Conservation (phyloP, 2,329 filamentous ascomycete genomes). For the Mariannaea elegans region DNA sequence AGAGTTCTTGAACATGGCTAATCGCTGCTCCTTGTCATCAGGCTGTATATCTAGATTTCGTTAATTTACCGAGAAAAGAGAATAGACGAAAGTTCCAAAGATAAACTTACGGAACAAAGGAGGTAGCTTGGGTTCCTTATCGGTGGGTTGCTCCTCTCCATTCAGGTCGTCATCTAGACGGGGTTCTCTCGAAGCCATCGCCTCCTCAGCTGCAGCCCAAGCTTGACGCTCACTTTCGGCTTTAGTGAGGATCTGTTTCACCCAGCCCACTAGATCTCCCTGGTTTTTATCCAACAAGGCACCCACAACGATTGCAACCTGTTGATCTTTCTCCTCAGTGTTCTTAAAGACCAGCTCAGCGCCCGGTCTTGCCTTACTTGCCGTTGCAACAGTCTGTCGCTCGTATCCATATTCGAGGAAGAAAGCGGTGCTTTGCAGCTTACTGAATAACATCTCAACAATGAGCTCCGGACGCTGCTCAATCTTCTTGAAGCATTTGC, state of each 20-base stretch:
- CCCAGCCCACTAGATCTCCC: slow-evolving; percentile 79
- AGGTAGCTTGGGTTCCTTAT: slow-evolving; percentile 41
- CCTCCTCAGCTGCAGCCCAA: slow-evolving; percentile 79
- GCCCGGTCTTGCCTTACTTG: slow-evolving; percentile 71
- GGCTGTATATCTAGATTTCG: slow-evolving; percentile 63
- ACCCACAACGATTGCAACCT: slow-evolving; percentile 82
- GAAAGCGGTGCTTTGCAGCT: slow-evolving; percentile 82
- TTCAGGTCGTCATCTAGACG: slow-evolving; percentile 39
- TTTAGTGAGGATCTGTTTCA: slow-evolving; percentile 74
- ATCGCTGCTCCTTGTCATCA: slow-evolving; percentile 71
- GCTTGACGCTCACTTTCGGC: slow-evolving; percentile 77
- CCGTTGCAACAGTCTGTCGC: slow-evolving; percentile 75
- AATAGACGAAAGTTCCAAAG: neutral
- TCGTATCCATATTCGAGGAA: slow-evolving; percentile 93
- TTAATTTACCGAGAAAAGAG: slow-evolving; percentile 39
- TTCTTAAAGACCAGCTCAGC: slow-evolving; percentile 86
- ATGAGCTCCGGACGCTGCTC: slow-evolving; percentile 85
- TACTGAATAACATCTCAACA: slow-evolving; percentile 94
- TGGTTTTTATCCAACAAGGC: slow-evolving; percentile 83
- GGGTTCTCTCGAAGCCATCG: slow-evolving; percentile 54
- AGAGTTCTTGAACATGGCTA: slow-evolving; percentile 88
- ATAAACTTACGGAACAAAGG: slow-evolving; percentile 46
- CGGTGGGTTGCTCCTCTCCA: slow-evolving; percentile 39
- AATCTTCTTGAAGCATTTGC: slow-evolving; percentile 83
- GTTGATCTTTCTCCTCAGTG: slow-evolving; percentile 71